Base-by-base conservation (phyloP, 768 basidiomycete species). In the Cystobasidium ongulense region DNA sequence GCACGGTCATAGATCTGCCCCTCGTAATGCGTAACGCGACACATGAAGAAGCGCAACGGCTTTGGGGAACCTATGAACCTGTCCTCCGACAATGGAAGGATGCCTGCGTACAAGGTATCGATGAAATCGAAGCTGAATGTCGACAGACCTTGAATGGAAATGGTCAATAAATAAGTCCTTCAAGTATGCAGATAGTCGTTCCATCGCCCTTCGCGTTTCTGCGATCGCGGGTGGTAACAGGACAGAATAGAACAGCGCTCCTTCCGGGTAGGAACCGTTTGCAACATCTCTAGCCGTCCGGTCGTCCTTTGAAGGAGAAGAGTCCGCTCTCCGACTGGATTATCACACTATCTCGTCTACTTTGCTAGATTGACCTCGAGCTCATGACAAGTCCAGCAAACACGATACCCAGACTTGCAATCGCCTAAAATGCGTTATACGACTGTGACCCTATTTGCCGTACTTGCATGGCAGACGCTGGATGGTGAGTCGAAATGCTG, bases 41-140 rank as follows among this genome's bases (percentile, higher is more conserved):
- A 11, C 39, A 43, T 41, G 70, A 53, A 46, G 57, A 75, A 33
- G 74, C 70, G 0, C 67, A 73, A 29, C n/a, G 46, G 17, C 63
- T 77, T 33, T 79, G 77, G 76, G 77, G 77, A 2, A 27, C 52
- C 8, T 79, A 76, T 74, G 78, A 79, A 64, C 78, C 78, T 1
- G 76, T 75, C 1, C 39, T 79, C 52, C 25, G 75, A 31, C 46
- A 46, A 11, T 78, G 77, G 78, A 75, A 76, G 59, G 78, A 79
- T 29, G 76, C 72, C 1, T 53, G 75, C 0, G 77, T 79, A 15
- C 57, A 76, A 35, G 78, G 78, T 3, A 75, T 66, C 18, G 33
- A 46, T n/a, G 76, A 79, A 64, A 29, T 79, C 1, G 76, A 72
- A 35, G 59, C 23, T n/a, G 78, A 78, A 57, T 78, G 78, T 29